Percentiles rank a stretch among this genome's conserved stretches.
phyloP scores from a whole-genome alignment of 2,329 filamentous ascomycete genomes.

The Ophiostoma piceae region DNA sequence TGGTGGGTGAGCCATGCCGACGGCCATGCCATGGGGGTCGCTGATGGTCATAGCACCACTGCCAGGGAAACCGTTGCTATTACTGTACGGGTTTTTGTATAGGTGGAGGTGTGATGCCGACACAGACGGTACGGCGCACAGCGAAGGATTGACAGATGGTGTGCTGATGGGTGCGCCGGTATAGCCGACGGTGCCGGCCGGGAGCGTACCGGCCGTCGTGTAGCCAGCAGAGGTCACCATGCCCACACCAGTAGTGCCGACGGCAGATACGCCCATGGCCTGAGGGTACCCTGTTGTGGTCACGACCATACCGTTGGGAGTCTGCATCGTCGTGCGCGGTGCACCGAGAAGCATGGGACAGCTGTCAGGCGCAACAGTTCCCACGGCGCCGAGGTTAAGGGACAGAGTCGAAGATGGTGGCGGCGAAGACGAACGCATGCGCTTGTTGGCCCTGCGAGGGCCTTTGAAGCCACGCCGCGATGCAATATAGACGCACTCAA shows the following conservation, averaged over 20 bases:
- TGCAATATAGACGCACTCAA: constrained; percentile 65
- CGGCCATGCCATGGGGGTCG: constrained; percentile 23
- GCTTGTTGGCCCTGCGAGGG: constrained; percentile 47
- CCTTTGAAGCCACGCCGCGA: constrained; percentile 73
- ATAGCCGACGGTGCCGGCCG: constrained; percentile 10
- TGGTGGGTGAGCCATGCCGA: constrained; percentile 29
- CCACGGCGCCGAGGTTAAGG: not conserved
- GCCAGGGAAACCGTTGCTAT: constrained; percentile 29
- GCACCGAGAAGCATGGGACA: constrained; percentile 44
- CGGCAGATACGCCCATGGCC: constrained; percentile 13
- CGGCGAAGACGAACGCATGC: constrained; percentile 47
- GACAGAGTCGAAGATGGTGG: constrained; percentile 33
- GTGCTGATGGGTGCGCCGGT: constrained; percentile 6
- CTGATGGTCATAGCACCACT: constrained; percentile 5
- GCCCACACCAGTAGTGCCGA: not conserved
- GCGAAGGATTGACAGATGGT: constrained; percentile 26
- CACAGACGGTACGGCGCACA: constrained; percentile 26
- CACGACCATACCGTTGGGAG: constrained; percentile 28
- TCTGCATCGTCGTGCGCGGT: constrained; percentile 30
- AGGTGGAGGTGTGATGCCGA: constrained; percentile 39
- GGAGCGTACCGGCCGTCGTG: constrained; percentile 33
- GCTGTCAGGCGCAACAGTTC: constrained; percentile 31
- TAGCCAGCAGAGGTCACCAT: constrained; percentile 28
- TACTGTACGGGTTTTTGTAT: constrained; percentile 38
- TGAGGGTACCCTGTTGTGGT: constrained; percentile 10